Evolutionary conservation across 768 basidiomycete genomes (phyloP).

Genomic region (Pholiota conissans): DNA sequence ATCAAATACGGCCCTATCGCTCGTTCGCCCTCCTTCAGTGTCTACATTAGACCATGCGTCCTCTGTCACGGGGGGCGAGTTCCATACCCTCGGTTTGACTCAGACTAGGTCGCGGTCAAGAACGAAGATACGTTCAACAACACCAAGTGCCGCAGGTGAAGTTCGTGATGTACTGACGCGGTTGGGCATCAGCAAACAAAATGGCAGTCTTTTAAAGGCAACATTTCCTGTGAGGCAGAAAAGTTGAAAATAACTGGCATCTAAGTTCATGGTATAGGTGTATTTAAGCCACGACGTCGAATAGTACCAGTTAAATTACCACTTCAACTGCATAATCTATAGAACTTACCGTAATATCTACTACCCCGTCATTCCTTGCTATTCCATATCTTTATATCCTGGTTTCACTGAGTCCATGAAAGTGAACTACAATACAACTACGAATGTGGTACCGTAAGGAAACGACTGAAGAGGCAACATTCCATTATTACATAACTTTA

Average conservation of each 20-base stretch:
- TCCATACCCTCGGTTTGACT: slow-evolving; percentile 35
- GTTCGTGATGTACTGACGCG: slow-evolving; percentile 81
- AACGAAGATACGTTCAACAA: slow-evolving; percentile 46
- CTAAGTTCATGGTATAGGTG: background rate
- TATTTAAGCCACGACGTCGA: background rate
- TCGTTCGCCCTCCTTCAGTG: slow-evolving; percentile 68
- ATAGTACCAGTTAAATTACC: background rate
- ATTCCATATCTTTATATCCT: no score
- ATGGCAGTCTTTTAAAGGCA: slow-evolving; percentile 61
- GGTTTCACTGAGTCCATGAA: no score
- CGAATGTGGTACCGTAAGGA: no score
- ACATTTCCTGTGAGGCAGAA: slow-evolving; percentile 31
- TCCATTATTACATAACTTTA: no score
- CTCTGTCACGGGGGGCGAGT: slow-evolving; percentile 41
- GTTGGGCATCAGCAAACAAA: slow-evolving; percentile 80
- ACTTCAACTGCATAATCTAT: no score
- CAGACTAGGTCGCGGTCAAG: slow-evolving; percentile 55
- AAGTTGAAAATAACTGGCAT: background rate
- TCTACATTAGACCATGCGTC: slow-evolving; percentile 75
- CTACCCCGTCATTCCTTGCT: no score
- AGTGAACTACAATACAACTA: no score
- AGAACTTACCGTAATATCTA: no score
- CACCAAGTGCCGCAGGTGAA: slow-evolving; percentile 59
- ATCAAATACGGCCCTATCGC: slow-evolving; percentile 73
- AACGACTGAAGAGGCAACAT: no score